Percentiles rank a stretch among this genome's conserved stretches.
Evolutionary conservation across 2,329 filamentous ascomycete genomes (phyloP).

Genomic region (Paecilomyces sp.): DNA sequence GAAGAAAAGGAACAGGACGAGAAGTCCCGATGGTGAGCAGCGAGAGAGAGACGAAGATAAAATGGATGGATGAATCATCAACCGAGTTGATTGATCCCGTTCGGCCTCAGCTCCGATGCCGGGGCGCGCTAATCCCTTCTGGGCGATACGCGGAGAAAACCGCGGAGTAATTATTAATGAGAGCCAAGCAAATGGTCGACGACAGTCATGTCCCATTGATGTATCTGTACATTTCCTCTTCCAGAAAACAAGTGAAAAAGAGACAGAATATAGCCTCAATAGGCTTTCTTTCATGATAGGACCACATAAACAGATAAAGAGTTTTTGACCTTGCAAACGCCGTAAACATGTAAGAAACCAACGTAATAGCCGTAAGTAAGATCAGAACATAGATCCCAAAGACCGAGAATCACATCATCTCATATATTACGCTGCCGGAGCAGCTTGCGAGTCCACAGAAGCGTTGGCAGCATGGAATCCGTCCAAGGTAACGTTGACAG

Average conservation of each 20-base stretch:
- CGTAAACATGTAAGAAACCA: neutral
- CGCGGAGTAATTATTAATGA: neutral
- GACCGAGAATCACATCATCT: neutral
- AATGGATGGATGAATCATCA: neutral
- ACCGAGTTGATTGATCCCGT: neutral
- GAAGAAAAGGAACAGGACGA: neutral
- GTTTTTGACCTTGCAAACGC: neutral
- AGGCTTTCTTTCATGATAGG: neutral
- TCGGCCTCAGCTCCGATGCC: neutral
- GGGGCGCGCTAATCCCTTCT: neutral
- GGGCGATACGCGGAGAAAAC: neutral
- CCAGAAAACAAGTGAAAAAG: neutral
- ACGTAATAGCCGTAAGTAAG: neutral
- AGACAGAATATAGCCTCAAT: neutral
- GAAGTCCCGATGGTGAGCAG: neutral
- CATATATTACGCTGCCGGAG: neutral
- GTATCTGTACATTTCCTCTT: neutral
- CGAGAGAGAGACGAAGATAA: neutral
- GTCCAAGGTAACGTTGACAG: slow-evolving; percentile 77
- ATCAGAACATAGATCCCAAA: neutral
- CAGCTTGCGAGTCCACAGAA: neutral
- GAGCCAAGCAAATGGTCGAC: neutral
- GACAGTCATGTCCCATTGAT: neutral
- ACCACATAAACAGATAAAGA: neutral
- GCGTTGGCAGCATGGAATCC: slow-evolving; percentile 61